phyloP scores from a whole-genome alignment of 2,329 filamentous ascomycete genomes.

The Pseudocercospora cruenta region DNA sequence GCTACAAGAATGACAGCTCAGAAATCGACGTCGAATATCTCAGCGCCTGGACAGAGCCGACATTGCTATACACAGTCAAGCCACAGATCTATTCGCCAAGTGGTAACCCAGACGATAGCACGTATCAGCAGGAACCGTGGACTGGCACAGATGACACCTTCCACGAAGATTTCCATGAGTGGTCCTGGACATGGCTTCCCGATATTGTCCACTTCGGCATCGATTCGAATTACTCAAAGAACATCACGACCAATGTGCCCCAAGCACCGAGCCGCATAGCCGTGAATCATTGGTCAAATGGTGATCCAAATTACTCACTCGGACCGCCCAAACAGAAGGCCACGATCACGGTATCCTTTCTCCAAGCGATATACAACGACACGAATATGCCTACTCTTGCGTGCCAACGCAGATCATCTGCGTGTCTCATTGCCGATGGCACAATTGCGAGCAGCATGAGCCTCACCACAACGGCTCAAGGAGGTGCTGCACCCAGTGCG shows the following conservation, averaged over 20 bases:
- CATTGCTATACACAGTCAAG: slow-evolving; percentile 10
- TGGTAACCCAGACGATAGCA: slow-evolving; percentile 2
- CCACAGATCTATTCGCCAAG: slow-evolving; percentile 2
- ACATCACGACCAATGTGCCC: slow-evolving; percentile 11
- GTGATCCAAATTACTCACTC: background rate
- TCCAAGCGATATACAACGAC: slow-evolving; percentile 11
- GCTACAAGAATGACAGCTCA: slow-evolving; percentile 11
- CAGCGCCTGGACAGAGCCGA: background rate
- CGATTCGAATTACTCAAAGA: background rate
- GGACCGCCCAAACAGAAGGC: slow-evolving; percentile 2
- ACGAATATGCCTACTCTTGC: background rate
- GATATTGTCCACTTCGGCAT: slow-evolving; percentile 8
- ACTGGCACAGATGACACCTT: background rate
- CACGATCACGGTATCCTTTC: background rate
- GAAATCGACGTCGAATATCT: slow-evolving; percentile 14
- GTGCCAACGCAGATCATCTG: background rate
- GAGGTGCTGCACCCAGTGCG: background rate
- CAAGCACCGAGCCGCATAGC: slow-evolving; percentile 5
- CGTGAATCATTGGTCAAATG: slow-evolving; percentile 13
- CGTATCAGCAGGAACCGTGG: background rate
- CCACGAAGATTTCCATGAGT: background rate
- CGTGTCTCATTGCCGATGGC: slow-evolving; percentile 8
- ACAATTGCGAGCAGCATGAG: background rate
- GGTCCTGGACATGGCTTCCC: slow-evolving; percentile 11
- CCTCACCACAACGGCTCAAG: no score